phyloP scores from a whole-genome alignment of 1,284 basidiomycete genomes.

The Gastroboletus turbinatus region DNA sequence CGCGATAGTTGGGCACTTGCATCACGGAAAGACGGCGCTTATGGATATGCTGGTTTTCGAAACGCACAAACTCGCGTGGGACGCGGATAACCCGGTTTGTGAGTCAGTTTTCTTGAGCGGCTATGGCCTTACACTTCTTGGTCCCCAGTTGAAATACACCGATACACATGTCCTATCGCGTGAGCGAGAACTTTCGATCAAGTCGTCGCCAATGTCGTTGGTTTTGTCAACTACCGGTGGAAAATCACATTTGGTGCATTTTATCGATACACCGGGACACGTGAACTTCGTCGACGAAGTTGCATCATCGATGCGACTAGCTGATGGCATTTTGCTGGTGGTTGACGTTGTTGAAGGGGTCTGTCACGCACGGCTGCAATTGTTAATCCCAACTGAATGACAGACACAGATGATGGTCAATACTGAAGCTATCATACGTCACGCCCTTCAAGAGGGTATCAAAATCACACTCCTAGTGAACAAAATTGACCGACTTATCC shows the following conservation, averaged over 20 bases:
- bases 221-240: constrained; percentile 84
- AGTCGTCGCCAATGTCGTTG: constrained; percentile 95
- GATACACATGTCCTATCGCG: constrained; percentile 92
- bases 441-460: constrained; percentile 85
- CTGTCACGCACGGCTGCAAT: constrained; percentile 30
- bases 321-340: constrained; percentile 93
- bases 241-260: constrained; percentile 91
- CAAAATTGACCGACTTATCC: constrained; percentile 96
- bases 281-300: constrained; percentile 98
- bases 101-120: constrained; percentile 14
- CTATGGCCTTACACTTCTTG: constrained; percentile 20
- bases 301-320: constrained; percentile 81
- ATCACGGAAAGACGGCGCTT: constrained; percentile 96
- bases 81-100: constrained; percentile 82
- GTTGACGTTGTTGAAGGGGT: constrained; percentile 97
- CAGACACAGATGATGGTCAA: constrained; percentile 80
- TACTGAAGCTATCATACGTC: constrained; percentile 82
- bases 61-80: constrained; percentile 94
- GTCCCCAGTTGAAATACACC: constrained; percentile 79
- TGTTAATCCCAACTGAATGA: constrained; percentile 10
- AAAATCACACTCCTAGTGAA: constrained; percentile 95
- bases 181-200: constrained; percentile 90
- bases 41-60: constrained; percentile 97
- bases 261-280: constrained; percentile 98
- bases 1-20: constrained; percentile 91